Evolutionary conservation across 2,329 filamentous ascomycete species (phyloP).

Genomic region (Claviceps sorghi): DNA sequence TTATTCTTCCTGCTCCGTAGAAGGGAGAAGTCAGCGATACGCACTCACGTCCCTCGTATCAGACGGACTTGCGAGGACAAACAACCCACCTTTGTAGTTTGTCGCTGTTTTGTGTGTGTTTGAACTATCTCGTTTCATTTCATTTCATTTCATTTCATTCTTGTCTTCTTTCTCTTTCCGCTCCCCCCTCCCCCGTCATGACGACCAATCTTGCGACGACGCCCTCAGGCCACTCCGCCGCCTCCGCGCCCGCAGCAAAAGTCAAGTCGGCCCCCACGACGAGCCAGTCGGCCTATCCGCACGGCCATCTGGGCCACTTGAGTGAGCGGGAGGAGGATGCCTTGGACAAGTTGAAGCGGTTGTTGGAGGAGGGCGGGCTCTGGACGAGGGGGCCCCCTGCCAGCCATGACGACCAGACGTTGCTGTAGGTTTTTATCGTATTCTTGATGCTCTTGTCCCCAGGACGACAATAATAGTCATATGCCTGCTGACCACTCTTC

Average conservation of each 20-base stretch:
- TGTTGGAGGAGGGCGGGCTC: conserved; percentile 49
- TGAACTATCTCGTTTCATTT: too few relatives aligned
- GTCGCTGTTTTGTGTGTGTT: neutral
- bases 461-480: too few relatives aligned
- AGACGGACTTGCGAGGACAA: neutral
- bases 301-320: conserved; percentile 70
- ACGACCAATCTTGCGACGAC: conserved; percentile 12
- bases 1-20: too few relatives aligned
- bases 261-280: conserved; percentile 16
- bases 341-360: conserved; percentile 55
- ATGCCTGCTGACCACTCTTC: conserved; percentile 5
- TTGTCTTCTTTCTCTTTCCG: neutral
- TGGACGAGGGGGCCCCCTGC: conserved; percentile 42
- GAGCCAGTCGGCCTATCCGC: conserved; percentile 43
- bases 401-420: conserved; percentile 58
- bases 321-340: conserved; percentile 51
- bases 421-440: conserved; percentile 50
- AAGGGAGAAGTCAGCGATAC: too few relatives aligned
- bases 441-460: too few relatives aligned
- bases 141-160: too few relatives aligned
- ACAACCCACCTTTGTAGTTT: neutral
- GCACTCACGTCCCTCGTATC: neutral
- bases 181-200: conserved; percentile 8
- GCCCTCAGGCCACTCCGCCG: conserved; percentile 7
- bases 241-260: conserved; percentile 10